A percentile compares a stretch with the other conserved stretches of the same genome.
Conservation (phyloP, 192 early-diverging fungal genomes). For the Backusella liffmaniae region DNA sequence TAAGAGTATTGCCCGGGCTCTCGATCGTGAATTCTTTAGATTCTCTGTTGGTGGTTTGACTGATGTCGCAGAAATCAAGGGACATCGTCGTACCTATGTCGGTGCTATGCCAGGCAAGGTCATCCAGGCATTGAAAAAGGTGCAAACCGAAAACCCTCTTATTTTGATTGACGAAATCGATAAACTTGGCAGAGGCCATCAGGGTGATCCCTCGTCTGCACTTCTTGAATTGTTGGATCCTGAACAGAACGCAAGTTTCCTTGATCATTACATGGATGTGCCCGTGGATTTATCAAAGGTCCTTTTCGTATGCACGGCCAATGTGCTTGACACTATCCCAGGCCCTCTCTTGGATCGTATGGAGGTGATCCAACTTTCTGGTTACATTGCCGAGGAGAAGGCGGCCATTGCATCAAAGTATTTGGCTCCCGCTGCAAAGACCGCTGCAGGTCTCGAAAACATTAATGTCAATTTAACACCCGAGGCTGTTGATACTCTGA, state of each 20-base stretch:
- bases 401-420: constrained; percentile 95
- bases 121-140: constrained; percentile 97
- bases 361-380: constrained; percentile 96
- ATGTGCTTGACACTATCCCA: constrained; percentile 96
- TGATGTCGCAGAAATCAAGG: constrained; percentile 99
- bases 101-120: constrained; percentile 99
- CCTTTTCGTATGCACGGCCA: constrained; percentile 98
- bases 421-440: constrained; percentile 81
- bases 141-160: constrained; percentile 97
- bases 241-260: constrained; percentile 95
- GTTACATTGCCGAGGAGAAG: constrained; percentile 86
- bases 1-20: constrained; percentile 93
- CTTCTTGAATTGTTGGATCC: constrained; percentile 96
- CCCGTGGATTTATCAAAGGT: constrained; percentile 98
- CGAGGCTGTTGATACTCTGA: constrained; percentile 81
- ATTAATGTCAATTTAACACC: constrained; percentile 68
- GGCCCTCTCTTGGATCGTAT: constrained; percentile 98
- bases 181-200: constrained; percentile 96
- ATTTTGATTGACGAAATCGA: constrained; percentile 99
- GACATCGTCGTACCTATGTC: constrained; percentile 97
- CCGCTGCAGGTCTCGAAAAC: constrained; percentile 75
- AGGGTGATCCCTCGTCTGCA: constrained; percentile 97
- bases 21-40: constrained; percentile 93
- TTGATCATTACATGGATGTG: constrained; percentile 99
- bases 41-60: constrained; percentile 97